These are phyloP conservation scores for Ganoderma sp. DNA, from an alignment of 1,284 basidiomycete genomes.

Conservation along the genomic window DNA sequence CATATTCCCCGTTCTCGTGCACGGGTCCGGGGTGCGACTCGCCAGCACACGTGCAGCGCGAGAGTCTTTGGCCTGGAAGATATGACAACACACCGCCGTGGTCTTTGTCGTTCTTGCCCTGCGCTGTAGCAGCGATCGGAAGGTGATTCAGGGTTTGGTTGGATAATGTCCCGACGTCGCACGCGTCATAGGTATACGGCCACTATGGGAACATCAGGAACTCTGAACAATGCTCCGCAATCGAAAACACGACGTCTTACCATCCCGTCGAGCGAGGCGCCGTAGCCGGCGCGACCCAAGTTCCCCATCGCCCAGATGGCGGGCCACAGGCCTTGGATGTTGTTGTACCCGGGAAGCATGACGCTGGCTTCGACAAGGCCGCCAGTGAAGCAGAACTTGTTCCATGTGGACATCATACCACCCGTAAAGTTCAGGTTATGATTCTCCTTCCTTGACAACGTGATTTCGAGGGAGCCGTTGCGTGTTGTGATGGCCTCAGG, in stretches of 20 bases:
- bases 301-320: constrained; percentile 64
- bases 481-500: constrained; percentile 82
- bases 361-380: constrained; percentile 76
- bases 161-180: constrained; percentile 61
- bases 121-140: constrained; percentile 44
- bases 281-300: constrained; percentile 63
- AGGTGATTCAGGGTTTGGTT: constrained; percentile 51
- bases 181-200: constrained; percentile 62
- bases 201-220: constrained; percentile 41
- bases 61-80: constrained; percentile 77
- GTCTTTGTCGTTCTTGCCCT: constrained; percentile 43
- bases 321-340: constrained; percentile 59
- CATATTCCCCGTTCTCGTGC: constrained; percentile 56
- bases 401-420: constrained; percentile 79
- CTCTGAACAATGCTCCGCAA: background rate
- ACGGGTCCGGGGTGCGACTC: constrained; percentile 84
- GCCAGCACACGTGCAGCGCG: constrained; percentile 84
- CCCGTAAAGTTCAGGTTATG: constrained; percentile 81
- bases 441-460: constrained; percentile 65
- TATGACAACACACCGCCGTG: constrained; percentile 55
- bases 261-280: constrained; percentile 63
- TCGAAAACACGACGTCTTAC: constrained; percentile 30
- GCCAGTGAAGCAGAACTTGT: constrained; percentile 95
- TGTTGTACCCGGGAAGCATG: constrained; percentile 80
- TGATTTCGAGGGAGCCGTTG: constrained; percentile 82